Evolutionary conservation across 2,329 filamentous ascomycete genomes (phyloP).

Genomic region (Pseudonectria buxi): DNA sequence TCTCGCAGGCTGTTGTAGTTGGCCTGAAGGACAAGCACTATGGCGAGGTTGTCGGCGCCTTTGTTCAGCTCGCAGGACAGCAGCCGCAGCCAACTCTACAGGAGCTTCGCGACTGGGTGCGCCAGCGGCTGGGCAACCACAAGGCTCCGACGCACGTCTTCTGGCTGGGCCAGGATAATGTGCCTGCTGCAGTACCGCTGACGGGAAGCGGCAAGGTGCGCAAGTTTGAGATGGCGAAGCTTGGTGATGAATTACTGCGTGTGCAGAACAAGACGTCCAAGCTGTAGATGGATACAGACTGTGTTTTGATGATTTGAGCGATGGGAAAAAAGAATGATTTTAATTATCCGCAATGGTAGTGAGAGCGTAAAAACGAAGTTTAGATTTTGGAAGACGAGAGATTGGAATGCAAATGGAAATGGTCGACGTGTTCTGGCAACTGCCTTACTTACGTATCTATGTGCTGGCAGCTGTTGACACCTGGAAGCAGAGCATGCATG

Average conservation of each 20-base stretch:
- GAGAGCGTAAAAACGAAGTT: too few relatives aligned
- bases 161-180: slow-evolving; percentile 60
- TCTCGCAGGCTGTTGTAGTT: slow-evolving; percentile 61
- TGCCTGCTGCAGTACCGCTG: slow-evolving; percentile 50
- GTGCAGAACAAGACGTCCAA: slow-evolving; percentile 40
- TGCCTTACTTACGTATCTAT: too few relatives aligned
- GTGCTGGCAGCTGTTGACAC: too few relatives aligned
- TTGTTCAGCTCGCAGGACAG: slow-evolving; percentile 40
- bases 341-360: background rate
- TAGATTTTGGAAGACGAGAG: too few relatives aligned
- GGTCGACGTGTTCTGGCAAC: too few relatives aligned
- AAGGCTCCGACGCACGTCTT: slow-evolving; percentile 70
- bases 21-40: slow-evolving; percentile 65
- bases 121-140: slow-evolving; percentile 54
- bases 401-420: too few relatives aligned
- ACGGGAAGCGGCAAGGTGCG: slow-evolving; percentile 68
- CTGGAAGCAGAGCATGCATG: too few relatives aligned
- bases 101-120: slow-evolving; percentile 57
- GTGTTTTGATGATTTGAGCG: background rate
- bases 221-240: slow-evolving; percentile 56
- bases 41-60: slow-evolving; percentile 65
- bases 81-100: slow-evolving; percentile 38
- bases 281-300: slow-evolving; percentile 27
- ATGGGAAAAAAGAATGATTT: background rate
- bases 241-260: slow-evolving; percentile 48